A percentile compares a stretch with the other conserved stretches of the same genome.
phyloP scores from a whole-genome alignment of 1,284 basidiomycete species.

The Mycena citricolor region DNA sequence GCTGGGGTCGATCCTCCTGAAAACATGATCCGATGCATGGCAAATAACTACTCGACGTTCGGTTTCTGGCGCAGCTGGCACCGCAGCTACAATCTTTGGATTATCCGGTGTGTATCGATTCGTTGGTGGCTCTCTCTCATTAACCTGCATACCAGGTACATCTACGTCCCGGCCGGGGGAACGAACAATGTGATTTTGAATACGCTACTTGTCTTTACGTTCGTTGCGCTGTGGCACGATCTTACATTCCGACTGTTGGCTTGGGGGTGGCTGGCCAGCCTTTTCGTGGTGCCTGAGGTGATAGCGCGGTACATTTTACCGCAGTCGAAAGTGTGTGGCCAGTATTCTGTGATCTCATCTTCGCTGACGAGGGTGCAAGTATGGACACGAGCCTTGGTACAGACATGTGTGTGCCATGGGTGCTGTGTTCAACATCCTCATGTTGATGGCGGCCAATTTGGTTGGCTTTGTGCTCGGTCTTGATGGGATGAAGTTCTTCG shows the following conservation, averaged over 20 bases:
- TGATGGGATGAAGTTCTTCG: conserved; percentile 79
- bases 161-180: conserved; percentile 94
- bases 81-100: conserved; percentile 95
- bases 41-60: conserved; percentile 94
- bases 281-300: conserved; percentile 91
- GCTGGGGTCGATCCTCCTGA: conserved; percentile 95
- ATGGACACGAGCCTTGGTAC: conserved; percentile 73
- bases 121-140: conserved; percentile 32
- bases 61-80: conserved; percentile 99
- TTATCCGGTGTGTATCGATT: conserved; percentile 56
- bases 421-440: conserved; percentile 81
- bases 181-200: conserved; percentile 64
- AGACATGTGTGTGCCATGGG: conserved; percentile 85
- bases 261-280: conserved; percentile 95
- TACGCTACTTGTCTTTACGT: conserved; percentile 86
- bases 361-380: conserved; percentile 45
- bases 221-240: conserved; percentile 99
- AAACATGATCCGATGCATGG: conserved; percentile 98
- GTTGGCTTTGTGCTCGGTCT: conserved; percentile 93
- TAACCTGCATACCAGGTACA: conserved; percentile 59
- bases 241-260: conserved; percentile 84
- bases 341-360: conserved; percentile 7
- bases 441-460: conserved; percentile 94
- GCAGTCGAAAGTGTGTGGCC: conserved; percentile 57
- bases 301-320: conserved; percentile 62